Evolutionary conservation across 371 early-diverging fungal genomes (phyloP), one percentile per base, ranked within the genome.

Genomic region (Caulochytrium protostelioides): DNA sequence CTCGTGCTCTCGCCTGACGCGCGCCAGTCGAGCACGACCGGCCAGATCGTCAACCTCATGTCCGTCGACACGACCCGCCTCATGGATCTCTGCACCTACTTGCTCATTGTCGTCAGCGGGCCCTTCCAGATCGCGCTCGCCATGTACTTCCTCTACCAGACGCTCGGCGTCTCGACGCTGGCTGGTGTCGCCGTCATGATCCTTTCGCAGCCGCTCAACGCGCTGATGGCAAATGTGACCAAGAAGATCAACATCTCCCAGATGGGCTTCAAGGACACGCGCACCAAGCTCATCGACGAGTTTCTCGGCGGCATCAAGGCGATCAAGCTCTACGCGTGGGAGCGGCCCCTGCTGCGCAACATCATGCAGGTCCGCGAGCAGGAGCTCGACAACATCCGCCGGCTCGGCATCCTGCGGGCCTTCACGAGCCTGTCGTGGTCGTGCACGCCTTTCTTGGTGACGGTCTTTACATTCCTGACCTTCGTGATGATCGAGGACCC

Each of bases 201-300:
- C n/a, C n/a, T n/a, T 19, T 1, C 14, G 18, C 6, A 28, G 6
- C 1, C n/a, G 1, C 20, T 39, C 35, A 34, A 20, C 13, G 6
- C 9, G 6, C 14, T 14, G 19, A 1, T 14, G 19, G 21, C 35
- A 7, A 18, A 25, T 25, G 25, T 12, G 7, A 25, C 25, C 25
- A 25, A 25, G 12, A 25, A 25, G 12, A 7, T 12, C 25, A 12
- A 25, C 25, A 25, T 7, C 7, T 25, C 6, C 6, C 81, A 85
- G 49, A 86, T 90, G 89, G 69, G 62, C 14, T 82, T 78, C 55
- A 86, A 85, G 56, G 91, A 91, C 50, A 49, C 55, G 13, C 67
- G 94, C 43, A 77, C 85, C 36, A 82, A 80, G 54, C 46, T 83
- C 43, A 86, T 85, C 79, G 77, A 90, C 54, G 95, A 94, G 58